A percentile compares a stretch with the other conserved stretches of the same genome.
Evolutionary conservation across 257 asterid genomes (phyloP).

Genomic region (Fraxinus cuspidata): DNA sequence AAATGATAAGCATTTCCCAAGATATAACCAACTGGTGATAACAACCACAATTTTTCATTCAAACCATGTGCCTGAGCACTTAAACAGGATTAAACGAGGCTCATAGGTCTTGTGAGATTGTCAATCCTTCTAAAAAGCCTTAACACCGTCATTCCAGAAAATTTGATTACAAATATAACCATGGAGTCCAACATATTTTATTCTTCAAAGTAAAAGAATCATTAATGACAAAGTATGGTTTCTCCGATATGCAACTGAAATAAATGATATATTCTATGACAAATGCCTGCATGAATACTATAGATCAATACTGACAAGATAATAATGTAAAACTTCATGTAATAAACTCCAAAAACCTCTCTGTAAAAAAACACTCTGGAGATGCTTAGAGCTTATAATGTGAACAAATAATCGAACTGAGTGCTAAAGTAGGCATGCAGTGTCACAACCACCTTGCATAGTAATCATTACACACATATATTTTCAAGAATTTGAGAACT

Average conservation of each 20-base stretch:
- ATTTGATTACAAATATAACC: background rate
- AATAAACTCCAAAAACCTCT: background rate
- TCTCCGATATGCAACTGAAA: background rate
- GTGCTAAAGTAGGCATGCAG: background rate
- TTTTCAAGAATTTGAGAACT: conserved; percentile 7
- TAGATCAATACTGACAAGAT: background rate
- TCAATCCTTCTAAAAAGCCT: background rate
- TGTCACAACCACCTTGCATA: background rate
- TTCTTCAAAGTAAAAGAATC: background rate
- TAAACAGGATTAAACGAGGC: background rate
- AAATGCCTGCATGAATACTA: background rate
- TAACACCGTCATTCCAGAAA: background rate
- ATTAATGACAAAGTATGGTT: background rate
- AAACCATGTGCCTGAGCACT: background rate
- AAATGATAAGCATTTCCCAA: background rate
- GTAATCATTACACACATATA: background rate
- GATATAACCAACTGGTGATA: background rate
- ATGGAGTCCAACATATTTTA: background rate
- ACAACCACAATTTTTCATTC: background rate
- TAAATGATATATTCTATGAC: background rate
- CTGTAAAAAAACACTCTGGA: background rate
- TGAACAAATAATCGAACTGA: background rate
- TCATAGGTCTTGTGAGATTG: background rate
- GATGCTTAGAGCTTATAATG: background rate
- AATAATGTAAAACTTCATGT: background rate